A percentile compares a stretch with the other conserved stretches of the same genome.
Evolutionary conservation across 192 early-diverging fungal genomes (phyloP).

Genomic region (Mortierella hygrophila): DNA sequence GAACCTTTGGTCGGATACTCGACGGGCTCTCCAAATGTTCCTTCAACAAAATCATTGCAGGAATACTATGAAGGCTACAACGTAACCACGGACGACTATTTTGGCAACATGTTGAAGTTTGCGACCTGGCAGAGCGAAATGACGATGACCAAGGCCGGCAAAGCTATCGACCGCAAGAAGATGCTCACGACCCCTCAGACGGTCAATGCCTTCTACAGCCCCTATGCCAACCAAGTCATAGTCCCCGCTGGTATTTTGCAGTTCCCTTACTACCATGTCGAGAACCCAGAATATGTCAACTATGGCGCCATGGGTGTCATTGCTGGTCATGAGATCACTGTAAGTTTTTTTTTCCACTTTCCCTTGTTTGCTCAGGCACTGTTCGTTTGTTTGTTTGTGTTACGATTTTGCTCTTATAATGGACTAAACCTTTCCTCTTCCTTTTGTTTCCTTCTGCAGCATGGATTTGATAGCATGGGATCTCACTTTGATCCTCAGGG

Average conservation of each 20-base stretch:
- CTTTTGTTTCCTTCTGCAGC: slow-evolving; percentile 16
- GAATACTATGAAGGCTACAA: slow-evolving; percentile 53
- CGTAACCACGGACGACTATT: slow-evolving; percentile 48
- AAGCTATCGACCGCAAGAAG: slow-evolving; percentile 35
- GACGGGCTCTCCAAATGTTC: slow-evolving; percentile 44
- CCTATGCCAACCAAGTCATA: slow-evolving; percentile 28
- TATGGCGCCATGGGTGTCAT: slow-evolving; percentile 75
- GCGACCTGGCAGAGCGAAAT: slow-evolving; percentile 12
- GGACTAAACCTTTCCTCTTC: neutral
- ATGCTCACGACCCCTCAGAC: slow-evolving; percentile 65
- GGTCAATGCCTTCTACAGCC: slow-evolving; percentile 68
- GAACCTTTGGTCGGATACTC: slow-evolving; percentile 63
- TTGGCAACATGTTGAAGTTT: slow-evolving; percentile 53
- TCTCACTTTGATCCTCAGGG: slow-evolving; percentile 56
- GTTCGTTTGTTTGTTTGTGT: neutral
- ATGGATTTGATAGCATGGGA: slow-evolving; percentile 67
- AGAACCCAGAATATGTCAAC: slow-evolving; percentile 69
- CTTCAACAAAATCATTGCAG: slow-evolving; percentile 55
- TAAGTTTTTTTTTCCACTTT: slow-evolving; percentile 26
- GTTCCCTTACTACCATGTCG: slow-evolving; percentile 66
- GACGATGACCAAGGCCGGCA: slow-evolving; percentile 36
- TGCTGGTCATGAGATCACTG: slow-evolving; percentile 76
- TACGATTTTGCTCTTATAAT: no score
- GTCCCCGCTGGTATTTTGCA: slow-evolving; percentile 69
- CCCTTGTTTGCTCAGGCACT: neutral